Evolutionary conservation across 2,329 filamentous ascomycete genomes (phyloP).

Genomic region (Curvularia hawaiiensis): DNA sequence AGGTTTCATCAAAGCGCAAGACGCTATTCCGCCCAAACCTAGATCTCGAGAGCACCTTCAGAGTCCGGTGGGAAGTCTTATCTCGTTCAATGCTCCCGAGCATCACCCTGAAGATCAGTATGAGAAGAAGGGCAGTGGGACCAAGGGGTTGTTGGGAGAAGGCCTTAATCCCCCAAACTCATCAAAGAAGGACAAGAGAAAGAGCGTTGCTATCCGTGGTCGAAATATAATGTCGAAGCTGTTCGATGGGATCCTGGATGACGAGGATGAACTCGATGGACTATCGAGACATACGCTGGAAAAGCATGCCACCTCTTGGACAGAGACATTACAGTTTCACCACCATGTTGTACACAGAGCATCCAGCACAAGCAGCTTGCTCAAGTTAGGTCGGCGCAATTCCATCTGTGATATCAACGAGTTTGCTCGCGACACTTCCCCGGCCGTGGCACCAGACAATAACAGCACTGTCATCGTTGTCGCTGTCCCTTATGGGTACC

Average conservation of each 20-base stretch:
- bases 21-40: neutral
- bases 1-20: neutral
- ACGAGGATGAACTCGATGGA: neutral
- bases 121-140: conserved; percentile 5
- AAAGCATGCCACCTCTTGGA: neutral
- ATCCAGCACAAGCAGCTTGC: neutral
- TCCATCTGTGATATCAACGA: neutral
- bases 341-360: neutral
- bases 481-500: neutral
- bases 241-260: conserved; percentile 22
- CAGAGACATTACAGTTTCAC: neutral
- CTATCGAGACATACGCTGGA: neutral
- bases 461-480: neutral
- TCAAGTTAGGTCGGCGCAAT: conserved; percentile 1
- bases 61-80: neutral
- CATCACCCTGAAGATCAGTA: neutral
- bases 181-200: conserved; percentile 15
- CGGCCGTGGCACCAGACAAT: neutral
- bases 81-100: neutral
- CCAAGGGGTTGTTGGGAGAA: neutral
- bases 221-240: conserved; percentile 28
- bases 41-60: neutral
- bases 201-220: conserved; percentile 16
- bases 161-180: neutral
- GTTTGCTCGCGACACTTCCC: neutral